Percentiles rank a stretch among this genome's conserved stretches.
phyloP scores from a whole-genome alignment of 805 yeast genomes.

The Ogataea degrootiae region DNA sequence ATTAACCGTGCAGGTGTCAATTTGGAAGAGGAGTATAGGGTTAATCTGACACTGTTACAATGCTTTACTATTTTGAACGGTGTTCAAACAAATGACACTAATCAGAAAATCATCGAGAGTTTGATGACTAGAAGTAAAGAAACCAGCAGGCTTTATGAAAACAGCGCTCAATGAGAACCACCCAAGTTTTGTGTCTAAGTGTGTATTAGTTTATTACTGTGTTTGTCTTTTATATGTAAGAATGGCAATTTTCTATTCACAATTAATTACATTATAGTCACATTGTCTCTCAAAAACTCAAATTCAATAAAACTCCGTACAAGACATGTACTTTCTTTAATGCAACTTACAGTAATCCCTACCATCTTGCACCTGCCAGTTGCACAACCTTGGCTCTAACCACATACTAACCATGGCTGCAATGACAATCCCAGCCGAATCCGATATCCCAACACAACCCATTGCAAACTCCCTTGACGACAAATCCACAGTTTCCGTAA shows the following conservation, averaged over 20 bases:
- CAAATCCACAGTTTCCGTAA: constrained; percentile 52
- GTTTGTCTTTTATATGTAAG: no score
- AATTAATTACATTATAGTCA: no score
- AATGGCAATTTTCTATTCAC: no score
- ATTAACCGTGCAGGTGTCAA: constrained; percentile 1
- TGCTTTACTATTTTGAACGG: constrained; percentile 58
- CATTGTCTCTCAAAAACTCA: no score
- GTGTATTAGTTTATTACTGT: no score
- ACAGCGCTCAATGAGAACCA: not conserved
- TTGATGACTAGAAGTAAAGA: constrained; percentile 33
- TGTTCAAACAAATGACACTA: constrained; percentile 48
- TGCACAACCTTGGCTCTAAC: constrained; percentile 71
- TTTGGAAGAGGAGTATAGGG: constrained; percentile 10
- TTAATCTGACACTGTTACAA: constrained; percentile 37
- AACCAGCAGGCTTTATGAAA: constrained; percentile 11
- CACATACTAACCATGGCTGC: constrained; percentile 75
- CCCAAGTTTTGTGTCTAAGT: no score
- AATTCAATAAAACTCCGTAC: no score
- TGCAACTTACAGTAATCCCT: constrained; percentile 71
- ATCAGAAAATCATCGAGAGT: constrained; percentile 56
- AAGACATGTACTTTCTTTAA: constrained; percentile 9
- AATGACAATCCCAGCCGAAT: constrained; percentile 74
- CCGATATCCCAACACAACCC: constrained; percentile 82
- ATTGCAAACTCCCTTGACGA: constrained; percentile 68
- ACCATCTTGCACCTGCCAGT: constrained; percentile 63